Percentiles rank a stretch among this genome's conserved stretches.
Conservation (phyloP, 1,284 basidiomycete genomes). For the Mycosarcoma maydis region DNA sequence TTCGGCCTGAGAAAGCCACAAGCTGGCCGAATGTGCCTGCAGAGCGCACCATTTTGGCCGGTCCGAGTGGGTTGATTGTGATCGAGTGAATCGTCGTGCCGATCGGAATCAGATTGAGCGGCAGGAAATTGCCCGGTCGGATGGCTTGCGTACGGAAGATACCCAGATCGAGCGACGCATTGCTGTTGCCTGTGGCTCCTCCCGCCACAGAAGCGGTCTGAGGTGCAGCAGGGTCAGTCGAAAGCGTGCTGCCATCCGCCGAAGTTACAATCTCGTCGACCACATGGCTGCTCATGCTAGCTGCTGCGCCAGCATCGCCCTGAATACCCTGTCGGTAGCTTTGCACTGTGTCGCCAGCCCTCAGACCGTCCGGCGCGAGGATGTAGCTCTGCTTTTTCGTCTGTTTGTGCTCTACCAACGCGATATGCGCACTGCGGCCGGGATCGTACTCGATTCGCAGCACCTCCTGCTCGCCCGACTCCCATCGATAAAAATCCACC, state of each 20-base stretch:
- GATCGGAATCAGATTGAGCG: constrained; percentile 87
- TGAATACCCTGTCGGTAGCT: constrained; percentile 74
- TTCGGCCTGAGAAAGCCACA: constrained; percentile 55
- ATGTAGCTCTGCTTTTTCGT: constrained; percentile 80
- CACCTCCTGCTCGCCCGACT: constrained; percentile 84
- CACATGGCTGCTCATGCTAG: constrained; percentile 9
- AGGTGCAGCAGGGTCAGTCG: constrained; percentile 36
- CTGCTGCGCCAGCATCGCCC: not conserved
- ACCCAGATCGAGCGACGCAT: constrained; percentile 77
- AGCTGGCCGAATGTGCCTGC: constrained; percentile 89
- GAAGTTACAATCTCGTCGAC: constrained; percentile 26
- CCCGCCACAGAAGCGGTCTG: constrained; percentile 21
- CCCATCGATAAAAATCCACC: constrained; percentile 81
- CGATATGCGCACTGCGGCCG: constrained; percentile 90
- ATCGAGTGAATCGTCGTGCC: constrained; percentile 91
- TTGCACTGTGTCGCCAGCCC: constrained; percentile 87
- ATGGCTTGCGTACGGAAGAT: constrained; percentile 85
- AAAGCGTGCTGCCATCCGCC: constrained; percentile 4
- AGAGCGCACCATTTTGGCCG: constrained; percentile 84
- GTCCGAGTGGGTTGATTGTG: constrained; percentile 79
- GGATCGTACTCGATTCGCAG: constrained; percentile 97
- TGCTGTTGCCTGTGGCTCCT: constrained; percentile 69
- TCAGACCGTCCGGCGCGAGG: constrained; percentile 86
- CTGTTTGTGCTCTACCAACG: constrained; percentile 76
- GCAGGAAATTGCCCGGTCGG: constrained; percentile 92